These are phyloP conservation scores for Pichia phayaonensis DNA, from an alignment of 805 yeast species.

Conservation along the genomic window DNA sequence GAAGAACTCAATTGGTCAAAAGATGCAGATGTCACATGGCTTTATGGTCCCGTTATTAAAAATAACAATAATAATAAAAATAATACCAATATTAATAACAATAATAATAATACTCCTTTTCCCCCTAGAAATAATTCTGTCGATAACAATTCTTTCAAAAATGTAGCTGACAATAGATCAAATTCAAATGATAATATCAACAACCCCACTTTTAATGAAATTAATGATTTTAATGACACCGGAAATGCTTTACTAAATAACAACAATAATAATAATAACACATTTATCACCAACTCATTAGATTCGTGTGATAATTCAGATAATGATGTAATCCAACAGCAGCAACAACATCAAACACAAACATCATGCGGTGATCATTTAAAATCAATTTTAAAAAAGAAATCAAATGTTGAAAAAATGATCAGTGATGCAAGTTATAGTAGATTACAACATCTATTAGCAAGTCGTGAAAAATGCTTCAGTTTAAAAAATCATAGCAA, in stretches of 20 bases:
- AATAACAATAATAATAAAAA: conserved; percentile 1
- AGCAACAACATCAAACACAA: neutral
- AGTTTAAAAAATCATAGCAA: conserved; percentile 14
- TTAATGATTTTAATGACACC: neutral
- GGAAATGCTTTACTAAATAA: neutral
- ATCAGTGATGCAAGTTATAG: conserved; percentile 45
- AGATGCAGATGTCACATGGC: conserved; percentile 96
- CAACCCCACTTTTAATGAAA: neutral
- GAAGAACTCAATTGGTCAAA: conserved; percentile 93
- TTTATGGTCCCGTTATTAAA: conserved; percentile 71
- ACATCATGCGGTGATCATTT: conserved; percentile 28
- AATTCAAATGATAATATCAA: neutral
- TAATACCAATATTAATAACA: neutral
- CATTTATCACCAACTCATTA: conserved; percentile 2
- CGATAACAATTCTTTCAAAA: neutral
- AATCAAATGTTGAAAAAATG: conserved; percentile 77
- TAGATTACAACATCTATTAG: conserved; percentile 25
- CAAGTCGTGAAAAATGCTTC: conserved; percentile 24
- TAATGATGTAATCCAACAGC: neutral
- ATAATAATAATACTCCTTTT: neutral
- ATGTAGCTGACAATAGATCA: neutral
- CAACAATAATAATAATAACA: conserved; percentile 6
- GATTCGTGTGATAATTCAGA: neutral
- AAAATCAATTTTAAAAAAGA: conserved; percentile 83
- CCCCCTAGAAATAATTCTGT: neutral